Percentiles rank a stretch among this genome's conserved stretches.
Conservation (phyloP, 192 early-diverging fungal genomes). For the Linnemannia exigua region DNA sequence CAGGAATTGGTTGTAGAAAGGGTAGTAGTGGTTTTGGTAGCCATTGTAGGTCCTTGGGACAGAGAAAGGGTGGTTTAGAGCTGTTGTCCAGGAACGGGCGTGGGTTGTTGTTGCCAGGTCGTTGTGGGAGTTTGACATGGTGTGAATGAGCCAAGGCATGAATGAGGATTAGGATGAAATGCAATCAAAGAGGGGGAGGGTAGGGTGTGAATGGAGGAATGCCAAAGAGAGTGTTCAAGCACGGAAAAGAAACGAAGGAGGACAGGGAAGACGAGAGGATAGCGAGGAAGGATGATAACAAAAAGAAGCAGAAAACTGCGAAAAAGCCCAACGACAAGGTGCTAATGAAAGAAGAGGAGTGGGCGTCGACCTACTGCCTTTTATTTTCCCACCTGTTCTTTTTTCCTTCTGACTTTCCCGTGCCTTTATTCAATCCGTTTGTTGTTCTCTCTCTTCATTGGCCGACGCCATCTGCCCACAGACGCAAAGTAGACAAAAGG, state of each 20-base stretch:
- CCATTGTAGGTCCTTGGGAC: neutral
- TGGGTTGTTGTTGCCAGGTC: neutral
- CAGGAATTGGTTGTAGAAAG: neutral
- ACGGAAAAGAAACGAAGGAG: neutral
- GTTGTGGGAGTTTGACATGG: neutral
- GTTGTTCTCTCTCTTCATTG: no score
- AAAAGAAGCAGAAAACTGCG: neutral
- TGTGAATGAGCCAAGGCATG: slow-evolving; percentile 3
- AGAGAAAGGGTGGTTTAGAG: neutral
- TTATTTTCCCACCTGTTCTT: neutral
- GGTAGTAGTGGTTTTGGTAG: neutral
- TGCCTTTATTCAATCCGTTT: neutral
- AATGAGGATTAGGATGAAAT: neutral
- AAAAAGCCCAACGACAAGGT: neutral
- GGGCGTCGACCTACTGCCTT: neutral
- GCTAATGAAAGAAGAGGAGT: neutral
- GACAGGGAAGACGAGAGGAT: neutral
- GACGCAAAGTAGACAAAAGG: neutral
- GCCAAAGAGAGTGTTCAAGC: neutral
- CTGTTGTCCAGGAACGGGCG: neutral
- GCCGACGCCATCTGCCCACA: neutral
- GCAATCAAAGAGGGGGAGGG: neutral
- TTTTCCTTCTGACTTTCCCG: neutral
- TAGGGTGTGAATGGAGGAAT: neutral
- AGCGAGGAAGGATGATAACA: neutral